These are phyloP conservation scores for Neofusicoccum kwambonambiense DNA, from an alignment of 2,329 filamentous ascomycete species.

Conservation along the genomic window DNA sequence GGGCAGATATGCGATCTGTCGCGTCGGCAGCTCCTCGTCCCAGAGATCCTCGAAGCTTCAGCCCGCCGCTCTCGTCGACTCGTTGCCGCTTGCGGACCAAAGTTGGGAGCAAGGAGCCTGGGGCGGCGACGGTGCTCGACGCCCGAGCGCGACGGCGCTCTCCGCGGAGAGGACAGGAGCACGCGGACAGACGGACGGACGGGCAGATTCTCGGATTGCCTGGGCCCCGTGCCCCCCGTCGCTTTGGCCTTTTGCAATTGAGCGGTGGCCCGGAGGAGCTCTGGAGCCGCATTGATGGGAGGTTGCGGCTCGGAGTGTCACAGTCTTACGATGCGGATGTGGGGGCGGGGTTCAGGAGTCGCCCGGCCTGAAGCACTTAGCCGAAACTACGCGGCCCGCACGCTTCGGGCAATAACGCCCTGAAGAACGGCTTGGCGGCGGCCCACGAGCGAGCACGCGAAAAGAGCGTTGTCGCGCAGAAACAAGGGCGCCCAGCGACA, in stretches of 20 bases:
- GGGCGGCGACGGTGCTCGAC: background rate
- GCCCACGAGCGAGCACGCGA: background rate
- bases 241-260: background rate
- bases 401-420: constrained; percentile 11
- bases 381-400: constrained; percentile 7
- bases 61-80: background rate
- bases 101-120: too few relatives aligned
- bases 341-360: constrained; percentile 1
- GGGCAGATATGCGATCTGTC: background rate
- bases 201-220: background rate
- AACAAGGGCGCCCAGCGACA: background rate
- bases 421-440: constrained; percentile 4
- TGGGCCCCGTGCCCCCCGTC: background rate
- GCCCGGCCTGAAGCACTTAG: background rate
- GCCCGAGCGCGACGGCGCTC: background rate
- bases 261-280: background rate
- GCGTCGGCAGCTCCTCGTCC: background rate
- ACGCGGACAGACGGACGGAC: background rate
- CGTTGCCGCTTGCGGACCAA: background rate
- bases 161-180: background rate
- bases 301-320: background rate
- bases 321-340: constrained; percentile 1
- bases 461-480: background rate
- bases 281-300: background rate
- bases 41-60: constrained; percentile 11